Evolutionary conservation across 495 filamentous ascomycete species (phyloP), one percentile per base, ranked within the genome.

Genomic region (Penicillium parvum): DNA sequence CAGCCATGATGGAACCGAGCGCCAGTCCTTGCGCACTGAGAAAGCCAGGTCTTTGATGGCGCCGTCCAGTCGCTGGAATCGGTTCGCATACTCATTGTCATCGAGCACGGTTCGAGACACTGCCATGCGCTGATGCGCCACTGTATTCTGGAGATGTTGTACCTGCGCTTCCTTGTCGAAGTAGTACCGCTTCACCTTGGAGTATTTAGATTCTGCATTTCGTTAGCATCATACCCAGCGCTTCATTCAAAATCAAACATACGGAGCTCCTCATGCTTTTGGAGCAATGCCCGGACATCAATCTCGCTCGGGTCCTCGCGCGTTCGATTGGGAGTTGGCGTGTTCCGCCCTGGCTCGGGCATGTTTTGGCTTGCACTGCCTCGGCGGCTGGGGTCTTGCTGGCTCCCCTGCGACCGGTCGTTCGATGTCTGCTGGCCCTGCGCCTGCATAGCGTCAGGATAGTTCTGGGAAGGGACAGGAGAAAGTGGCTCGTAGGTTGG

Each of bases 121-220:
- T 10, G 91, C 88, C 60, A 98, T 84, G 38, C 92, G 81, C 63
- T 97, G 94, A 61, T 96, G 88, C 23, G 94, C 92, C 32, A 98
- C 79, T 4, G 88, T 91, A 60, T 98, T 97, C 65, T 98, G 92
- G 8, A 98, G 79, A 55, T 90, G 85, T 60, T 96, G 88, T 8
- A 98, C 88, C 59, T 97, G 91, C 33, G 83, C 72, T 56, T 94
- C 90, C 52, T 90, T 89, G 43, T 98, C 92, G 60, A 97, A 98
- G 60, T 96, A 98, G 49, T 95, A 85, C 22, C 86, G 80, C 71
- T 98, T 98, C 37, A 98, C 92, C 61, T 96, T 96, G 66, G 88
- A 88, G 60, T 98, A 98, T 71, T 98, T 98, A 49, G 78, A 79
- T 60, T 88, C 90, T 96, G 56, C 7, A 10, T 35, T 55, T 35